Percentiles rank a stretch among this genome's conserved stretches.
phyloP scores from a whole-genome alignment of 371 early-diverging fungal genomes.

The Haplosporangium sp. region DNA sequence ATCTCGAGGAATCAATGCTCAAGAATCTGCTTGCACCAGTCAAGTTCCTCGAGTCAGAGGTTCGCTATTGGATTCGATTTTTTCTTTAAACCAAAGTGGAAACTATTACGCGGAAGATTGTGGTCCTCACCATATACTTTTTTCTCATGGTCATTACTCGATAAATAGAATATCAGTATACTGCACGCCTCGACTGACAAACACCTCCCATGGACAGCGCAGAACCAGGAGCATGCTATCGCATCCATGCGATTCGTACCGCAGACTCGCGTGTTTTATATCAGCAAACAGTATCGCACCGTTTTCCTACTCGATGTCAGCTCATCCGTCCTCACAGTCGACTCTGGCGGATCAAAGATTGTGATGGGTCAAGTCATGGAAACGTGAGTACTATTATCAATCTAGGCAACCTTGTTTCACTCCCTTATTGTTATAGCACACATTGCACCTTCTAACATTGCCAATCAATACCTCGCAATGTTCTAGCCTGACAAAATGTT shows the following conservation, averaged over 20 bases:
- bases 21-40: slow-evolving; percentile 35
- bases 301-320: slow-evolving; percentile 79
- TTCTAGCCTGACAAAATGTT: slow-evolving; percentile 43
- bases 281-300: slow-evolving; percentile 68
- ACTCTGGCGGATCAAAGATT: slow-evolving; percentile 62
- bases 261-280: slow-evolving; percentile 67
- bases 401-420: neutral
- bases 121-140: neutral
- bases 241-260: slow-evolving; percentile 65
- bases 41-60: slow-evolving; percentile 34
- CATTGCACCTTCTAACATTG: too few relatives aligned
- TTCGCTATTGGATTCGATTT: neutral
- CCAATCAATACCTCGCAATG: neutral
- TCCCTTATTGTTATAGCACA: neutral
- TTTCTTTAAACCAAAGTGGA: too few relatives aligned
- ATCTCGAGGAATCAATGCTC: slow-evolving; percentile 44
- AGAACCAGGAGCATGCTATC: slow-evolving; percentile 23
- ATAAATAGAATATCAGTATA: slow-evolving; percentile 48
- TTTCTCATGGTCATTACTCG: neutral
- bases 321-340: slow-evolving; percentile 77
- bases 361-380: slow-evolving; percentile 65
- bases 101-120: neutral
- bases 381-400: slow-evolving; percentile 55
- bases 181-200: slow-evolving; percentile 53
- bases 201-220: slow-evolving; percentile 51